These are phyloP conservation scores for Cladophialophora immunda DNA, from an alignment of 2,329 filamentous ascomycete species.

Conservation along the genomic window DNA sequence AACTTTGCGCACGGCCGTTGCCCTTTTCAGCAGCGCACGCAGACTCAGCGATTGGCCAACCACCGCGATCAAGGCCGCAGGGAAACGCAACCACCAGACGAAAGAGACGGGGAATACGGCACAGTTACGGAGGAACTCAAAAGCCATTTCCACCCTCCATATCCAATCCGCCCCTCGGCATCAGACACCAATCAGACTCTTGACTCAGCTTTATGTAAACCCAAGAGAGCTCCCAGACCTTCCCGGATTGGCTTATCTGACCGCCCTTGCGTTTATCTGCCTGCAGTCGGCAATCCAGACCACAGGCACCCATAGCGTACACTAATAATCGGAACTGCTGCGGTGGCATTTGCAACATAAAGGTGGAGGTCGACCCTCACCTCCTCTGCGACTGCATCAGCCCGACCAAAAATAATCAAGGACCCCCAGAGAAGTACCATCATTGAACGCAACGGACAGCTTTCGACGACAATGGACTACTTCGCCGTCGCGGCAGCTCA, in stretches of 20 bases:
- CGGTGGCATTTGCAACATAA: conserved; percentile 1
- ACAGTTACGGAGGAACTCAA: neutral
- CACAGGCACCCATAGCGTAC: neutral
- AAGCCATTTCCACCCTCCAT: neutral
- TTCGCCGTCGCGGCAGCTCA: neutral
- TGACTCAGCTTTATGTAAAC: neutral
- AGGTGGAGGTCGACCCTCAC: neutral
- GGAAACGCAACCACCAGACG: too few relatives aligned
- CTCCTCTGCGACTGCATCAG: neutral
- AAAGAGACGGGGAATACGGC: neutral
- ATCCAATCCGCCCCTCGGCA: neutral
- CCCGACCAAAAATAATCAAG: neutral
- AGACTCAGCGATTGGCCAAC: neutral
- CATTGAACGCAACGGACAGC: too few relatives aligned
- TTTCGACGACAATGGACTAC: conserved; percentile 13
- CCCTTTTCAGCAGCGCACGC: neutral
- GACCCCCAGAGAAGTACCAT: neutral
- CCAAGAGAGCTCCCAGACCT: neutral
- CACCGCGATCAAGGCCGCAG: too few relatives aligned
- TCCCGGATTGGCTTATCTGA: neutral
- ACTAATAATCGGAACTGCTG: neutral
- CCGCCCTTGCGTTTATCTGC: neutral
- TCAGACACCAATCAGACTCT: neutral
- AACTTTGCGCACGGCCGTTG: neutral
- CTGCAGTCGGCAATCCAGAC: neutral